Percentiles rank a stretch among this genome's conserved stretches.
Evolutionary conservation across 2,329 filamentous ascomycete genomes (phyloP).

Genomic region (Ophiocordyceps unilateralis): DNA sequence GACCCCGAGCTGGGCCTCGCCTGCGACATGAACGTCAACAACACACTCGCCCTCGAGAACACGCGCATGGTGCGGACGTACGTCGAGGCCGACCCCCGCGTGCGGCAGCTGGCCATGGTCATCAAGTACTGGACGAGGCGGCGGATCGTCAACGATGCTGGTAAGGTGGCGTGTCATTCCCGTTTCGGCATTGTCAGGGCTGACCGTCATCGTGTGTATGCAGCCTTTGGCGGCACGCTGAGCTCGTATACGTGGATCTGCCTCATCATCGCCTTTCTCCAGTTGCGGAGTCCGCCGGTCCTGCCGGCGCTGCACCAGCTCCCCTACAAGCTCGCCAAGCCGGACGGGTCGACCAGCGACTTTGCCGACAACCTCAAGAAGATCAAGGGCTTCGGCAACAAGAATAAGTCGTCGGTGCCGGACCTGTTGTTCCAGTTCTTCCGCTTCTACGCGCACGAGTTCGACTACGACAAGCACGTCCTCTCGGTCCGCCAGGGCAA

Average conservation of each 20-base stretch:
- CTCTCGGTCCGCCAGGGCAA: slow-evolving; percentile 74
- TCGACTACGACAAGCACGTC: slow-evolving; percentile 72
- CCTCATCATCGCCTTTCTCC: slow-evolving; percentile 90
- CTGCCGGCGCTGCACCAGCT: slow-evolving; percentile 71
- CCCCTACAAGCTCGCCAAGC: slow-evolving; percentile 26
- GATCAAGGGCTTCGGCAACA: slow-evolving; percentile 54
- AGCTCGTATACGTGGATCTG: slow-evolving; percentile 99
- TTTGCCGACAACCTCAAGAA: slow-evolving; percentile 78
- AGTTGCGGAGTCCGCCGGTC: slow-evolving; percentile 69
- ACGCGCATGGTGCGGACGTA: slow-evolving; percentile 97
- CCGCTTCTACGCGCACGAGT: slow-evolving; percentile 81
- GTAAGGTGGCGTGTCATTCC: slow-evolving; percentile 30
- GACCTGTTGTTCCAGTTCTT: slow-evolving; percentile 93
- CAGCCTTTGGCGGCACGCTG: slow-evolving; percentile 80
- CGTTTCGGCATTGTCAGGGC: slow-evolving; percentile 1
- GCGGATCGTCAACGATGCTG: slow-evolving; percentile 88
- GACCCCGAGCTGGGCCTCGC: slow-evolving; percentile 79
- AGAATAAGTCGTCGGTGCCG: slow-evolving; percentile 69
- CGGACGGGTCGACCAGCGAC: slow-evolving; percentile 50
- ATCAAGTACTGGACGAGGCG: slow-evolving; percentile 94
- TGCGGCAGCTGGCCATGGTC: slow-evolving; percentile 86
- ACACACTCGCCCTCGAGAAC: slow-evolving; percentile 84
- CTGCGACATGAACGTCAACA: slow-evolving; percentile 99
- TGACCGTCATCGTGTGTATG: slow-evolving; percentile 6
- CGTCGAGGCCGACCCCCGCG: slow-evolving; percentile 78